Base-by-base conservation (phyloP, 805 yeast species). In the Scheffersomyces stipitis region DNA sequence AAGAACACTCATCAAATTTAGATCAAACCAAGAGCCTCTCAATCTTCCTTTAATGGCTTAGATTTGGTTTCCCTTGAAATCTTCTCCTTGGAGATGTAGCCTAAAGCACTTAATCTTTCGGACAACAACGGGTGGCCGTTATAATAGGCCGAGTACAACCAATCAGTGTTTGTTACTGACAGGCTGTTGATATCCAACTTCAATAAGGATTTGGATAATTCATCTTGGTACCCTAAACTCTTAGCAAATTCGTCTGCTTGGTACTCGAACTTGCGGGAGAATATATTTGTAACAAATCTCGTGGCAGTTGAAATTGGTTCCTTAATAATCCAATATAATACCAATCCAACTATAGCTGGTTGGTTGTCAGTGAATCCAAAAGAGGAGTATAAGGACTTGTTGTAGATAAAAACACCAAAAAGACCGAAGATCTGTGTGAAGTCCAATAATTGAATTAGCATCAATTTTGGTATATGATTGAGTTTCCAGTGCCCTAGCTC, bases 401-500 rank as follows among this genome's bases (percentile, higher is more conserved):
- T 93, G 44, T 81, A 77, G 56, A 87, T 77, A 50, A 91, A 89
- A 1, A 81, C 83, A 1, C 95, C 78, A 64, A 93, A 90, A 44
- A 85, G 56, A 1, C 84, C 70, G 60, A 90, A 86, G 30, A 81
- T 73, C 17, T 76, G 52, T 47, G 84, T 76, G 36, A 82, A 61
- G 49, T 86, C 86, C 4, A 67, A 58, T 48, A 49, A 5, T 44
- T 28, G 70, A 44, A 82, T 73, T 3, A 75, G 53, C 52, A 93
- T 63, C 73, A 83, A 76, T 56, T 81, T 81, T n/a, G 90, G 70
- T 42, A 90, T 83, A 62, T 93, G 99, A 40, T 84, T 81, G 59
- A 85, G 74, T 52, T 83, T 82, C 99, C 99, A 93, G 62, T 93
- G 99, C 34, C 99, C 99, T 49, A 93, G 83, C 69, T 93, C 99